A percentile compares a stretch with the other conserved stretches of the same genome.
Evolutionary conservation across 2,329 filamentous ascomycete species (phyloP).

Genomic region (Talaromyces amestolkiae): DNA sequence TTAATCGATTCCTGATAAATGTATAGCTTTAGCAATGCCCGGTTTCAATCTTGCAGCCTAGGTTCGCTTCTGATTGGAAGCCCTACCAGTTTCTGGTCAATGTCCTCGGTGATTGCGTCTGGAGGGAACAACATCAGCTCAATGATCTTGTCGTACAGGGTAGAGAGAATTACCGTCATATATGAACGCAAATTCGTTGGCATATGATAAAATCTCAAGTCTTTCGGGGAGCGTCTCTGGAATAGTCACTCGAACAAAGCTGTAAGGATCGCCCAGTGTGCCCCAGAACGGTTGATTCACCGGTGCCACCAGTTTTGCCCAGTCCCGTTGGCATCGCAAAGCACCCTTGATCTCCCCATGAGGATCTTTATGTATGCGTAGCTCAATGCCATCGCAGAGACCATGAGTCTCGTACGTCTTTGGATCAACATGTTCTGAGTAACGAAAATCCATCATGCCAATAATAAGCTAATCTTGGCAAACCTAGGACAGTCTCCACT

Average conservation of each 20-base stretch:
- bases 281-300: conserved; percentile 29
- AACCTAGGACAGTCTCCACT: not conserved
- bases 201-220: conserved; percentile 41
- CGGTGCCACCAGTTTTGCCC: conserved; percentile 32
- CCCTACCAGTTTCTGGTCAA: conserved; percentile 7
- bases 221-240: conserved; percentile 42
- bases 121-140: not conserved
- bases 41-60: not conserved
- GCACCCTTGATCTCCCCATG: conserved; percentile 31
- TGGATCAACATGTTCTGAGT: conserved; percentile 29
- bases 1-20: conserved; percentile 1
- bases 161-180: conserved; percentile 33
- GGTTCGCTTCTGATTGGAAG: not conserved
- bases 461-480: not conserved
- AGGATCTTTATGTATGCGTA: conserved; percentile 26
- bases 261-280: conserved; percentile 26
- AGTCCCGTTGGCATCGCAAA: conserved; percentile 38
- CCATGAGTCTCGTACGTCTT: conserved; percentile 29
- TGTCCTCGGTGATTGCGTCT: conserved; percentile 6
- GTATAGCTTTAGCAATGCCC: not conserved
- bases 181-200: conserved; percentile 44
- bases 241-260: conserved; percentile 34
- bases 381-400: conserved; percentile 28
- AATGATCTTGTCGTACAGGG: not conserved
- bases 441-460: conserved; percentile 25